phyloP scores from a whole-genome alignment of 2,329 filamentous ascomycete species.

The Camptophora hylomeconis region DNA sequence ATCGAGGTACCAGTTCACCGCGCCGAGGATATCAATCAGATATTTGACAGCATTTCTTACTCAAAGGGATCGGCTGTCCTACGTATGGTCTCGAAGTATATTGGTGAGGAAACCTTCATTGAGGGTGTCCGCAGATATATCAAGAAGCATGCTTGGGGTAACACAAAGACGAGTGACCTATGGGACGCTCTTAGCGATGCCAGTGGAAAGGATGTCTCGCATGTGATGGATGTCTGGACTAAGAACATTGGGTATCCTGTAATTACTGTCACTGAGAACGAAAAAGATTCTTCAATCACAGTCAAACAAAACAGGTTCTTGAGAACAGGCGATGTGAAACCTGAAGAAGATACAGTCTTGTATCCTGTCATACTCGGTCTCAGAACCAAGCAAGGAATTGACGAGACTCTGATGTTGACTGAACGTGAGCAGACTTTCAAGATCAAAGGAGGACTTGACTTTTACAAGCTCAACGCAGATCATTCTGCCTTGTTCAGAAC shows the following conservation, averaged over 20 bases:
- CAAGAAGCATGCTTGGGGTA: slow-evolving; percentile 93
- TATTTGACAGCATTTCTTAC: slow-evolving; percentile 96
- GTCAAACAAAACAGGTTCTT: slow-evolving; percentile 94
- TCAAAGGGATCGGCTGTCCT: slow-evolving; percentile 92
- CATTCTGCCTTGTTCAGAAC: slow-evolving; percentile 89
- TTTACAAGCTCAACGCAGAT: slow-evolving; percentile 94
- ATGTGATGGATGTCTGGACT: slow-evolving; percentile 92
- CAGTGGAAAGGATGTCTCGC: slow-evolving; percentile 78
- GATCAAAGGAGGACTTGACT: slow-evolving; percentile 58
- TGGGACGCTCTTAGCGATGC: slow-evolving; percentile 81
- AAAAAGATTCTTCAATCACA: slow-evolving; percentile 57
- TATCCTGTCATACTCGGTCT: slow-evolving; percentile 85
- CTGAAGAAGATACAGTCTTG: slow-evolving; percentile 76
- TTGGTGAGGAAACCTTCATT: slow-evolving; percentile 85
- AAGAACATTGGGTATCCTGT: slow-evolving; percentile 93
- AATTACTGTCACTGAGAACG: slow-evolving; percentile 68
- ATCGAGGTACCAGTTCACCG: slow-evolving; percentile 94
- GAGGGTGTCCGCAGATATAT: slow-evolving; percentile 83
- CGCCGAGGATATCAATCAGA: slow-evolving; percentile 93
- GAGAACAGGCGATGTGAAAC: slow-evolving; percentile 81
- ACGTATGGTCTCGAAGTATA: slow-evolving; percentile 91
- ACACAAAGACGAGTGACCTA: slow-evolving; percentile 80
- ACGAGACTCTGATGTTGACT: slow-evolving; percentile 60
- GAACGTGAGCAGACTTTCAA: slow-evolving; percentile 66
- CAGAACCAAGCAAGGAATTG: slow-evolving; percentile 68